phyloP scores from a whole-genome alignment of 116 monocot genomes.

The Phalaenopsis hybrid region DNA sequence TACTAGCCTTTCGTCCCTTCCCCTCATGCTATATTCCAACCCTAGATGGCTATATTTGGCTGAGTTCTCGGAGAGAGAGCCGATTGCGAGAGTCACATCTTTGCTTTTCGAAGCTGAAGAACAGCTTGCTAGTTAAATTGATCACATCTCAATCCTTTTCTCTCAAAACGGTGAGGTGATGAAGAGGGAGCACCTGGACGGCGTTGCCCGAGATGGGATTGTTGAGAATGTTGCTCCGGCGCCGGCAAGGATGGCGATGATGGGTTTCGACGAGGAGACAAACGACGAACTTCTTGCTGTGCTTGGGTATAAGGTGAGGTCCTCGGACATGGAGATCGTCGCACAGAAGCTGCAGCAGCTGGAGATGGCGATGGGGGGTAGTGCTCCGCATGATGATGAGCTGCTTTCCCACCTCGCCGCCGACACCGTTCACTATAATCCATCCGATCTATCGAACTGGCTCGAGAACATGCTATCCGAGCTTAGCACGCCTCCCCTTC shows the following conservation, averaged over 20 bases:
- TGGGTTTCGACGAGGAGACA: slow-evolving; percentile 24
- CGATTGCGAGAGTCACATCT: neutral
- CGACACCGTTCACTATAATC: slow-evolving; percentile 88
- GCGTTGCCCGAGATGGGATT: slow-evolving; percentile 2
- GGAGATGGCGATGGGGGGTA: slow-evolving; percentile 71
- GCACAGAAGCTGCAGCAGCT: slow-evolving; percentile 89
- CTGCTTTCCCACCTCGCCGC: slow-evolving; percentile 54
- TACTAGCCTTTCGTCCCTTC: neutral
- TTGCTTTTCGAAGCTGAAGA: neutral
- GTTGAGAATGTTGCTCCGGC: neutral
- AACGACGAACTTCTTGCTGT: slow-evolving; percentile 68
- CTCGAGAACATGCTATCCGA: slow-evolving; percentile 80
- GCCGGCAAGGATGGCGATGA: slow-evolving; percentile 9
- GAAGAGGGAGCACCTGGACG: slow-evolving; percentile 14
- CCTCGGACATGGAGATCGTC: slow-evolving; percentile 81
- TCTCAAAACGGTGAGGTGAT: neutral
- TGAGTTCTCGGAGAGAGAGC: neutral
- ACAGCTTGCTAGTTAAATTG: neutral
- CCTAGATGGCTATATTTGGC: neutral
- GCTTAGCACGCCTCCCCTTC: slow-evolving; percentile 29
- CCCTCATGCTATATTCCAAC: neutral
- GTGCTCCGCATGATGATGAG: slow-evolving; percentile 26
- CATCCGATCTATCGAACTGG: slow-evolving; percentile 82
- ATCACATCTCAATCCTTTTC: neutral
- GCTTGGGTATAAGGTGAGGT: slow-evolving; percentile 73